phyloP scores from a whole-genome alignment of 345 rosid species.

The Tarenaya hassleriana region DNA sequence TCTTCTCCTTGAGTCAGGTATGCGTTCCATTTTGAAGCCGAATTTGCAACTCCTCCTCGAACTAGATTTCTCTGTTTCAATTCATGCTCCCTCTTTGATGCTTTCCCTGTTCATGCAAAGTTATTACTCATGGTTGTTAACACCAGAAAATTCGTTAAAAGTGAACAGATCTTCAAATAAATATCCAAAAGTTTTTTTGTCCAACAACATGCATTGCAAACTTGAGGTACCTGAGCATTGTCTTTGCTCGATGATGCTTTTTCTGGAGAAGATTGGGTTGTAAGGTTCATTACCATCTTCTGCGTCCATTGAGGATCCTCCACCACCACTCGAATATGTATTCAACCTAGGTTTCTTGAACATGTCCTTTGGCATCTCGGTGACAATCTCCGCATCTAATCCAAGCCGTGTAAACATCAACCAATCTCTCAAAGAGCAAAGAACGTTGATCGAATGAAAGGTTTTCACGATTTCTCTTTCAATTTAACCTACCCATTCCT shows the following conservation, averaged over 20 bases:
- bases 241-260: conserved; percentile 7
- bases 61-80: background rate
- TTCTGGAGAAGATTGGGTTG: conserved; percentile 32
- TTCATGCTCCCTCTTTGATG: background rate
- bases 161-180: background rate
- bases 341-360: conserved; percentile 53
- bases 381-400: conserved; percentile 37
- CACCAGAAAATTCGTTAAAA: background rate
- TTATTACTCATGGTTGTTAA: background rate
- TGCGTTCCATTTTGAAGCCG: conserved; percentile 39
- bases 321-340: conserved; percentile 10
- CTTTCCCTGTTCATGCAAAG: conserved; percentile 12
- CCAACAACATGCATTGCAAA: too few species aligned
- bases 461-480: background rate
- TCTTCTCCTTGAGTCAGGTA: conserved; percentile 33
- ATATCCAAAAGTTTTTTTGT: background rate
- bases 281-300: conserved; percentile 10
- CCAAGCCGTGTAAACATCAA: background rate
- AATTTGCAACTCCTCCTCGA: conserved; percentile 10
- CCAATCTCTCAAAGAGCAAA: conserved; percentile 18
- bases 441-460: background rate
- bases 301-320: background rate
- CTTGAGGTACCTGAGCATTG: background rate
- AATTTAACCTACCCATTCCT: conserved; percentile 12
- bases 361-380: conserved; percentile 38